These are phyloP conservation scores for Kwoniella dejecticola DNA, from an alignment of 768 basidiomycete genomes.

Conservation along the genomic window DNA sequence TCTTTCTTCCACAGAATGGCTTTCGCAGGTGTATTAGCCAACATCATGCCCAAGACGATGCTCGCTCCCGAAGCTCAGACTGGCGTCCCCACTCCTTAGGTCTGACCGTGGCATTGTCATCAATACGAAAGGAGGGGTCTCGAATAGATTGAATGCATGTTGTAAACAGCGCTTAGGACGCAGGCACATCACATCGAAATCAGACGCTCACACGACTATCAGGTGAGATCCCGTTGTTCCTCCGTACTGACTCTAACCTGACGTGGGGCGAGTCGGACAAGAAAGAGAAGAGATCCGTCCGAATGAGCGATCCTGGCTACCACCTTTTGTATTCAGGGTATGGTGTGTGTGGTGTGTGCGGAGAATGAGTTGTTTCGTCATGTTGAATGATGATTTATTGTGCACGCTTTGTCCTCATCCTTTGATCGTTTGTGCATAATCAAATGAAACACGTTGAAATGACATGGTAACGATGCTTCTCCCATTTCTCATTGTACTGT, in stretches of 20 bases:
- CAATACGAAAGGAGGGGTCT: background rate
- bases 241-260: too few relatives aligned
- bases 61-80: conserved; percentile 23
- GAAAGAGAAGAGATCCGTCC: too few relatives aligned
- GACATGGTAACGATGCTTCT: conserved; percentile 8
- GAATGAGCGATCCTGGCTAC: too few relatives aligned
- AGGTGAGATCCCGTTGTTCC: too few relatives aligned
- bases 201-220: too few relatives aligned
- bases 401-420: conserved; percentile 9
- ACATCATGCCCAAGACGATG: conserved; percentile 37
- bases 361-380: too few relatives aligned
- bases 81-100: conserved; percentile 3
- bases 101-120: background rate
- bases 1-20: conserved; percentile 29
- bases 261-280: too few relatives aligned
- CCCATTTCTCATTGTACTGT: background rate
- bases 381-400: background rate
- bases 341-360: too few relatives aligned
- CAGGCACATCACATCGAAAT: too few relatives aligned
- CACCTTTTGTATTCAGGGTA: too few relatives aligned
- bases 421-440: background rate
- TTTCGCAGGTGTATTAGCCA: conserved; percentile 40
- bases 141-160: conserved; percentile 4
- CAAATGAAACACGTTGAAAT: conserved; percentile 4
- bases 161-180: too few relatives aligned